phyloP scores from a whole-genome alignment of 176 grass and related monocot genomes.

The Saccharum officinarum region DNA sequence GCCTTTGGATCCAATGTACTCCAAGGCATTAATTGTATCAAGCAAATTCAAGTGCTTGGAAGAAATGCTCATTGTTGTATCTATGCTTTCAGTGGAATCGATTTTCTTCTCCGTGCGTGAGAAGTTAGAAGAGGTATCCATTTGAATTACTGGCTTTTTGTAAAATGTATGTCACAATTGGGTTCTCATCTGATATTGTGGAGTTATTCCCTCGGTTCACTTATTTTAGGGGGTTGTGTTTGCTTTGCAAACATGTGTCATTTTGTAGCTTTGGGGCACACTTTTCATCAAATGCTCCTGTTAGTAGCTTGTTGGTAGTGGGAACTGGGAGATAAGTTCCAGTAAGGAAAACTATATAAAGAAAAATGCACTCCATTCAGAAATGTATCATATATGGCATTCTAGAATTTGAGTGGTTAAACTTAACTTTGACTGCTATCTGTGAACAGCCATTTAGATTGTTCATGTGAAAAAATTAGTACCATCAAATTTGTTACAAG shows the following conservation, averaged over 20 bases:
- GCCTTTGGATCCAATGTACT: slow-evolving; percentile 95
- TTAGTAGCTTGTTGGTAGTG: no score
- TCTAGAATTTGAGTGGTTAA: no score
- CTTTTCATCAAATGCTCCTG: no score
- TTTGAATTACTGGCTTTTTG: neutral
- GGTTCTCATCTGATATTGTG: neutral
- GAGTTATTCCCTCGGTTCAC: neutral
- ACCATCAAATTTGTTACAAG: no score
- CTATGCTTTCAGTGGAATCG: slow-evolving; percentile 97
- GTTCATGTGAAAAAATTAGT: no score
- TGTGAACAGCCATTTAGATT: no score
- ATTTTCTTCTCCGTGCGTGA: slow-evolving; percentile 87
- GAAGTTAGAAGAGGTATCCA: slow-evolving; percentile 86
- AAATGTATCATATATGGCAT: no score
- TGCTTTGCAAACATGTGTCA: neutral
- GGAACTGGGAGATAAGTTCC: no score
- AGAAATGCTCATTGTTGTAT: slow-evolving; percentile 98
- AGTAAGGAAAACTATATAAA: no score
- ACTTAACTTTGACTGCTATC: no score
- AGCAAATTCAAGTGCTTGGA: slow-evolving; percentile 85
- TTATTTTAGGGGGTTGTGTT: neutral
- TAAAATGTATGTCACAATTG: neutral
- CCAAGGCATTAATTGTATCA: slow-evolving; percentile 82
- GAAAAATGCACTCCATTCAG: no score
- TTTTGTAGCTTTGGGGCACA: neutral